These are phyloP conservation scores for Aspergillus eucalypticola DNA, from an alignment of 2,329 filamentous ascomycete species.

Conservation along the genomic window DNA sequence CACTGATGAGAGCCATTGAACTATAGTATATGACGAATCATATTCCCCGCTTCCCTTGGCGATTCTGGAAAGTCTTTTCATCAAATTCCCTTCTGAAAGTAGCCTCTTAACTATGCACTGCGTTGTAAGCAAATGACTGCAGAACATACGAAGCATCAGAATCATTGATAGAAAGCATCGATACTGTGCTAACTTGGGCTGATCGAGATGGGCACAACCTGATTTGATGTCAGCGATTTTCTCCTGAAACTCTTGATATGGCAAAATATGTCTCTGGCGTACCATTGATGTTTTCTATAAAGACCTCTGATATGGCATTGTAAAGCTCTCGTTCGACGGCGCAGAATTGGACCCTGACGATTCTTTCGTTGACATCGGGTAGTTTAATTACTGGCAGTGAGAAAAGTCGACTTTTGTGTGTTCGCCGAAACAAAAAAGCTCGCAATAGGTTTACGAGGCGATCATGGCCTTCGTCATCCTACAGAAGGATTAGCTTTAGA, in stretches of 20 bases:
- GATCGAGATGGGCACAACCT: slow-evolving; percentile 9
- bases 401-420: slow-evolving; percentile 57
- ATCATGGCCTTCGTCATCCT: slow-evolving; percentile 15
- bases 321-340: slow-evolving; percentile 56
- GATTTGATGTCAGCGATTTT: slow-evolving; percentile 32
- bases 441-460: slow-evolving; percentile 33
- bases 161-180: slow-evolving; percentile 50
- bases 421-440: slow-evolving; percentile 56
- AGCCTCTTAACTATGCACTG: slow-evolving; percentile 49
- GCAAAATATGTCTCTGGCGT: neutral
- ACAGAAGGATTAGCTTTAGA: neutral
- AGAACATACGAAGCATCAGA: slow-evolving; percentile 54
- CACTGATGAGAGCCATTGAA: slow-evolving; percentile 32
- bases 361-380: slow-evolving; percentile 49
- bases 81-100: slow-evolving; percentile 45
- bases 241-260: slow-evolving; percentile 1
- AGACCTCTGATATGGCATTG: slow-evolving; percentile 50
- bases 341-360: slow-evolving; percentile 52
- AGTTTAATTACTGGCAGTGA: slow-evolving; percentile 56
- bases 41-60: slow-evolving; percentile 25
- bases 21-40: slow-evolving; percentile 21
- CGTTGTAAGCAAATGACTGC: slow-evolving; percentile 51
- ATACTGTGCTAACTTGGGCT: slow-evolving; percentile 29
- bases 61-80: slow-evolving; percentile 45
- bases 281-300: slow-evolving; percentile 34